Conservation (phyloP, 2,329 filamentous ascomycete species). For the Dothideomycetidae sp. region DNA sequence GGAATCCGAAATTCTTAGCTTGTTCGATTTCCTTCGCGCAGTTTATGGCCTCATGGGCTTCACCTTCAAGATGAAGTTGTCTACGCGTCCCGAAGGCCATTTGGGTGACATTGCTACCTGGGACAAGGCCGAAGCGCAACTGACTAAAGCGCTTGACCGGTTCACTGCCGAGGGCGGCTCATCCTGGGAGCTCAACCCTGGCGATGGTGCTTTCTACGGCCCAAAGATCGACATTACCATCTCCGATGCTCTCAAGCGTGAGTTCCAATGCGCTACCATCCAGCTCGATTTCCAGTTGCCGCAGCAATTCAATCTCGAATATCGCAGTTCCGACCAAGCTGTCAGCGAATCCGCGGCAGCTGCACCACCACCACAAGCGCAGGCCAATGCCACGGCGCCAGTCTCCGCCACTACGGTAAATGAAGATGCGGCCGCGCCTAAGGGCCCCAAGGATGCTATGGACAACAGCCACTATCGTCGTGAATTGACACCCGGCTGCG, state of each 20-base stretch:
- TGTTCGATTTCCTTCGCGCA: constrained; percentile 74
- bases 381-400: constrained; percentile 25
- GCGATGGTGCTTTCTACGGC: constrained; percentile 95
- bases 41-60: constrained; percentile 77
- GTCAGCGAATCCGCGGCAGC: constrained; percentile 30
- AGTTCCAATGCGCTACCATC: constrained; percentile 84
- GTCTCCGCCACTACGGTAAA: constrained; percentile 26
- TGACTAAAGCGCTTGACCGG: constrained; percentile 63
- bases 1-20: constrained; percentile 57
- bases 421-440: constrained; percentile 18
- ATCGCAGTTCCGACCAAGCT: constrained; percentile 54
- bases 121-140: constrained; percentile 71
- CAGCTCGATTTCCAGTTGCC: constrained; percentile 84
- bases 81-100: constrained; percentile 77
- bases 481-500: constrained; percentile 53
- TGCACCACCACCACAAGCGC: constrained; percentile 24
- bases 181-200: constrained; percentile 81
- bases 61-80: constrained; percentile 87
- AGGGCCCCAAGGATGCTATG: constrained; percentile 13
- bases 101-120: constrained; percentile 78
- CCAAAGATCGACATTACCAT: constrained; percentile 98
- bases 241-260: constrained; percentile 68
- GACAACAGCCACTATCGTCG: constrained; percentile 23
- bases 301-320: constrained; percentile 75
- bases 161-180: constrained; percentile 51